These are phyloP conservation scores for Globisporangium paroecandrum DNA, from an alignment of 352 stramenopile genomes.

Conservation along the genomic window DNA sequence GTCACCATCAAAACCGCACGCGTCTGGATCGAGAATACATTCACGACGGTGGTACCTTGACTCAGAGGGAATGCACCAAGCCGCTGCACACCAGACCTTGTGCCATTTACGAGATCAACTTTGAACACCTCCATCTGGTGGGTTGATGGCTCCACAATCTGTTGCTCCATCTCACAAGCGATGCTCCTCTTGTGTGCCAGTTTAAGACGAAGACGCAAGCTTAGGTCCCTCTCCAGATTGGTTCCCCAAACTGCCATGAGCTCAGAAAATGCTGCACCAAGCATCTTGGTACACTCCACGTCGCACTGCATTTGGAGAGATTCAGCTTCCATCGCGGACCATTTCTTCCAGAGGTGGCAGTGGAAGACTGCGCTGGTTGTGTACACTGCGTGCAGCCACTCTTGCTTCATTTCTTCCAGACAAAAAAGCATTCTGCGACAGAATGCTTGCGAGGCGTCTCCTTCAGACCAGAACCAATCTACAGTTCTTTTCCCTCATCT, in stretches of 20 bases:
- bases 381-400: conserved; percentile 19
- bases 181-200: background rate
- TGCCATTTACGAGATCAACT: conserved; percentile 2
- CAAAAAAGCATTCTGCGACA: conserved; percentile 7
- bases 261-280: background rate
- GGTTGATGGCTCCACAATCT: background rate
- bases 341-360: background rate
- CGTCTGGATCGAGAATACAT: conserved; percentile 13
- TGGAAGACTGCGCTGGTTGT: background rate
- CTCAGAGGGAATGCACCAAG: conserved; percentile 10
- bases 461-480: background rate
- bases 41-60: background rate
- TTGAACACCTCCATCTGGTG: conserved; percentile 12
- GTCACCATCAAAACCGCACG: conserved; percentile 6
- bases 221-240: background rate
- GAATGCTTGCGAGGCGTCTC: conserved; percentile 3
- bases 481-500: background rate
- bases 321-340: background rate
- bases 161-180: background rate
- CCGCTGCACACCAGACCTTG: background rate
- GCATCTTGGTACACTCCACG: background rate
- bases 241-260: background rate
- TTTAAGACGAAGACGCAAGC: background rate
- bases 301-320: background rate
- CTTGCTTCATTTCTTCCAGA: conserved; percentile 15